These are phyloP conservation scores for Saccharomyces hybrid DNA, from an alignment of 1,139 yeast genomes.

Conservation along the genomic window DNA sequence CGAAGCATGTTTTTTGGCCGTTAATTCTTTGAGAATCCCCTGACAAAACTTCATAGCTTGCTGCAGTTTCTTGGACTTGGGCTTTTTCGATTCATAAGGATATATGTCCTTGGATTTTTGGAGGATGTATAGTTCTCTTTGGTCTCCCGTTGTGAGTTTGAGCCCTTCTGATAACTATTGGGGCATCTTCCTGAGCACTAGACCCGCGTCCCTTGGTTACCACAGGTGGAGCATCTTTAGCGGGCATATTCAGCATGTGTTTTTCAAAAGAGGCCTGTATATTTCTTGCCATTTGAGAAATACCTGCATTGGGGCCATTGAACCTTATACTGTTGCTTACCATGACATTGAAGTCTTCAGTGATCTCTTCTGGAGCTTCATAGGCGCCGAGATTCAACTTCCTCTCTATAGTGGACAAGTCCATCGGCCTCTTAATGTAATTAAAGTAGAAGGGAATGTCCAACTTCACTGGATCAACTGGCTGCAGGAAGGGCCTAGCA, in stretches of 20 bases:
- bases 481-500: constrained; percentile 80
- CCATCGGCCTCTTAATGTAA: constrained; percentile 85
- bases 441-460: constrained; percentile 89
- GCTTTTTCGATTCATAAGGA: constrained; percentile 70
- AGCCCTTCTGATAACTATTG: constrained; percentile 51
- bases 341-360: constrained; percentile 78
- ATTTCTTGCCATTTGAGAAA: constrained; percentile 85
- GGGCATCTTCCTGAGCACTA: constrained; percentile 23
- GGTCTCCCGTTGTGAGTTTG: constrained; percentile 62
- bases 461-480: constrained; percentile 82
- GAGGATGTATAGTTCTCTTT: constrained; percentile 93
- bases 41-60: constrained; percentile 84
- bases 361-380: constrained; percentile 57
- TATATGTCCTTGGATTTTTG: constrained; percentile 82
- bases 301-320: constrained; percentile 77
- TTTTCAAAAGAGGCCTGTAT: constrained; percentile 89
- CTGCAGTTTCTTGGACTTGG: constrained; percentile 85
- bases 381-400: constrained; percentile 67
- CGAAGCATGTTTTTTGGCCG: constrained; percentile 73
- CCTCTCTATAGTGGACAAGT: constrained; percentile 79
- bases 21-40: constrained; percentile 72
- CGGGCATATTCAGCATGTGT: constrained; percentile 88
- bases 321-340: constrained; percentile 74
- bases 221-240: constrained; percentile 50
- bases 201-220: constrained; percentile 8